These are phyloP conservation scores for Rhizopogon vesiculosus DNA, from an alignment of 768 basidiomycete genomes.

Conservation along the genomic window DNA sequence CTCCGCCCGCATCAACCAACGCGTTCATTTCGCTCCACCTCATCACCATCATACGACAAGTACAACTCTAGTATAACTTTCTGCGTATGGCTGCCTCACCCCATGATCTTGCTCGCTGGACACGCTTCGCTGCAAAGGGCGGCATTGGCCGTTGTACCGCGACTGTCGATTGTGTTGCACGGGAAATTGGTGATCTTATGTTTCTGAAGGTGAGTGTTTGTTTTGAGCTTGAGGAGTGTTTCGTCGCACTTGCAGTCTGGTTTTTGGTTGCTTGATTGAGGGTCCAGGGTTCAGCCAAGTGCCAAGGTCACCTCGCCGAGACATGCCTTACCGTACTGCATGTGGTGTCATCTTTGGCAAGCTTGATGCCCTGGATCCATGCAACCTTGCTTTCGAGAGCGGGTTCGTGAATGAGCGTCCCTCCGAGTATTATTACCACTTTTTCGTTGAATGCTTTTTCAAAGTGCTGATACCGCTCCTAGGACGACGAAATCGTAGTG, in stretches of 20 bases:
- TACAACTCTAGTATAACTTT: background rate
- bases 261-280: background rate
- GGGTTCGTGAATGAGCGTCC: background rate
- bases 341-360: background rate
- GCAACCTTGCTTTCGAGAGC: background rate
- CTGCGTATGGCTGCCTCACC: conserved; percentile 49
- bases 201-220: conserved; percentile 62
- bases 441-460: background rate
- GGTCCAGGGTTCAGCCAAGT: background rate
- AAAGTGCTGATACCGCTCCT: background rate
- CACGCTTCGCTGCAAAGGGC: conserved; percentile 78
- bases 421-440: background rate
- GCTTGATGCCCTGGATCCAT: background rate
- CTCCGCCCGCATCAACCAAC: background rate
- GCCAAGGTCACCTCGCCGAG: background rate
- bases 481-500: conserved; percentile 81
- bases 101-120: conserved; percentile 72
- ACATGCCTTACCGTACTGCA: background rate
- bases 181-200: conserved; percentile 76
- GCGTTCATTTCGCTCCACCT: no score
- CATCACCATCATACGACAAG: background rate
- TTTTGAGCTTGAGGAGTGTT: background rate
- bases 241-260: background rate
- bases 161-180: conserved; percentile 67
- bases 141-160: conserved; percentile 83